phyloP scores from a whole-genome alignment of 1,284 basidiomycete genomes.

The Sporisorium exsertum region DNA sequence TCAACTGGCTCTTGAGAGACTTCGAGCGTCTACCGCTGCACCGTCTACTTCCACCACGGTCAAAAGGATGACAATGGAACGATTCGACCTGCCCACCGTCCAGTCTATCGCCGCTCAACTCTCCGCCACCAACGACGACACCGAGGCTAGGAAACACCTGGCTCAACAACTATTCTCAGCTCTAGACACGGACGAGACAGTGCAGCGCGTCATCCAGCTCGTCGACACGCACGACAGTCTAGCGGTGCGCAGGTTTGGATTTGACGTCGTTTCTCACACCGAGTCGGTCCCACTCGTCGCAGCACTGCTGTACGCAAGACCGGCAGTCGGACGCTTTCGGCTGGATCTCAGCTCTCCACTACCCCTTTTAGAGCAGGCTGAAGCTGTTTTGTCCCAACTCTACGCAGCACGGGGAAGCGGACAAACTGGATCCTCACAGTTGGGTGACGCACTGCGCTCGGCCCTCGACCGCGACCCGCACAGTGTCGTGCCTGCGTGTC shows the following conservation, averaged over 20 bases:
- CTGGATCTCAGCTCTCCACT: conserved; percentile 10
- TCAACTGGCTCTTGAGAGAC: conserved; percentile 9
- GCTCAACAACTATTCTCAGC: conserved; percentile 7
- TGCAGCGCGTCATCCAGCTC: conserved; percentile 13
- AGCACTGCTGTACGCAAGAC: conserved; percentile 33
- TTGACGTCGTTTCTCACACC: conserved; percentile 2
- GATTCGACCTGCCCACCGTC: conserved; percentile 25
- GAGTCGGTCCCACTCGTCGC: not conserved
- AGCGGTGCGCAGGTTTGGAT: conserved; percentile 5
- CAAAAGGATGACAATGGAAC: not conserved
- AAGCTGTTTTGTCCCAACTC: not conserved
- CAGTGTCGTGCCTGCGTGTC: conserved; percentile 30
- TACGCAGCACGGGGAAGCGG: not conserved
- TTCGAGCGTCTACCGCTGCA: not conserved
- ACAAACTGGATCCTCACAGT: not conserved
- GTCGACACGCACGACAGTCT: conserved; percentile 34
- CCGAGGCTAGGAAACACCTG: not conserved
- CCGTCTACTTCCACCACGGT: not conserved
- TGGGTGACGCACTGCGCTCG: conserved; percentile 3
- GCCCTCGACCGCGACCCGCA: conserved; percentile 9
- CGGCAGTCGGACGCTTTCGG: conserved; percentile 24
- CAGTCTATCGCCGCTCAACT: conserved; percentile 6
- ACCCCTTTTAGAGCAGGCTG: conserved; percentile 9
- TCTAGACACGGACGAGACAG: not conserved
- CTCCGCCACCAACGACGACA: not conserved